A percentile compares a stretch with the other conserved stretches of the same genome.
phyloP scores from a whole-genome alignment of 306 rosid genomes.

The Vicia sativa region DNA sequence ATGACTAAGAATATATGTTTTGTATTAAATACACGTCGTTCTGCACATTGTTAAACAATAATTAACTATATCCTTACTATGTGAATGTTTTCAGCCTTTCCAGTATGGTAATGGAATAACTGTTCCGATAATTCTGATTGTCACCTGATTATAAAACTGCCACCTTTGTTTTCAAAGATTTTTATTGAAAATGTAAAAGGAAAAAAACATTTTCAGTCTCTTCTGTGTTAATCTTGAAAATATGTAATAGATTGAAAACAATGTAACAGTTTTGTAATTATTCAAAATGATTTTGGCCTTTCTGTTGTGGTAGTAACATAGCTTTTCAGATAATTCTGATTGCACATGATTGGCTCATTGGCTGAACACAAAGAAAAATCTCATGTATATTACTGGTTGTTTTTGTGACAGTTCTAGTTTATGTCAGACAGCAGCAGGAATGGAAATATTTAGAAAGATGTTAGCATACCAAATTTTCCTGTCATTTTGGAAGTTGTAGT shows the following conservation, averaged over 20 bases:
- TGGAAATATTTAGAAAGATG: conserved; percentile 34
- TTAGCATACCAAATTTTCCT: conserved; percentile 40
- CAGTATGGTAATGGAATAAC: neutral
- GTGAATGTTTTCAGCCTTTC: neutral
- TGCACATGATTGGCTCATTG: conserved; percentile 3
- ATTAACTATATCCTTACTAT: neutral
- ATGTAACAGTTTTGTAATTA: neutral
- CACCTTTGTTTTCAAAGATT: conserved; percentile 10
- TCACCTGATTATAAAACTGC: neutral
- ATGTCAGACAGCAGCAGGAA: conserved; percentile 41
- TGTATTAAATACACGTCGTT: conserved; percentile 1
- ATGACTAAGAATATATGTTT: neutral
- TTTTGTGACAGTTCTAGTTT: conserved; percentile 42
- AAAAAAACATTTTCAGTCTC: neutral
- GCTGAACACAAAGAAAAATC: conserved; percentile 20
- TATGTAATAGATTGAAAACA: neutral
- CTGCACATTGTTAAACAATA: neutral
- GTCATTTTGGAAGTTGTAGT: conserved; percentile 42
- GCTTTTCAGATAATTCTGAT: neutral
- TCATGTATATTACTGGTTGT: conserved; percentile 20
- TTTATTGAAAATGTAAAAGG: neutral
- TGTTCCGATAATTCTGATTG: neutral
- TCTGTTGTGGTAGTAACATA: neutral
- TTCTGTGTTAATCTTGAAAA: neutral
- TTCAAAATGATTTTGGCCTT: neutral